Conservation (phyloP, 345 rosid species). For the Diplotaxis tenuifolia region DNA sequence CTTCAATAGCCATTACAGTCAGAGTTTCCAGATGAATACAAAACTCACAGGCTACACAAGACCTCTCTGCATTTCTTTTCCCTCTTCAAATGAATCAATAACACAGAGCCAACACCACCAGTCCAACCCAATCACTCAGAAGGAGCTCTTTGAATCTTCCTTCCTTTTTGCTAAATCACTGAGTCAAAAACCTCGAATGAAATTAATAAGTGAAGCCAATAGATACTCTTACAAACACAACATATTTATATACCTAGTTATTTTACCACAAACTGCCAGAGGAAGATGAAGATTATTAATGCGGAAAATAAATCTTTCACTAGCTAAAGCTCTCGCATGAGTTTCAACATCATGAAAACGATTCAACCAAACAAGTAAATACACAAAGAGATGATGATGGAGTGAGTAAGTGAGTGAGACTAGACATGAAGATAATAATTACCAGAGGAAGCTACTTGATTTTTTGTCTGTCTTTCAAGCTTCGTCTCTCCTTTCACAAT, state of each 20-base stretch:
- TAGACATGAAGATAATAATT: too few species aligned
- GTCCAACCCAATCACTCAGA: not conserved
- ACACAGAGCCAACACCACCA: slow-evolving; percentile 3
- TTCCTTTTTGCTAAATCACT: slow-evolving; percentile 33
- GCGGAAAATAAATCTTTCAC: not conserved
- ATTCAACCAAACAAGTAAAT: too few species aligned
- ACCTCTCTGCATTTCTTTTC: slow-evolving; percentile 26
- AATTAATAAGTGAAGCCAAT: slow-evolving; percentile 10
- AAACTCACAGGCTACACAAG: slow-evolving; percentile 42
- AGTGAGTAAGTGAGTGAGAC: too few species aligned
- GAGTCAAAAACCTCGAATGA: slow-evolving; percentile 26
- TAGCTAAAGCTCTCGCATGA: slow-evolving; percentile 29
- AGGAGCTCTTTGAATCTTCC: not conserved
- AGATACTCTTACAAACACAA: not conserved
- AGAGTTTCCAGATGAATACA: slow-evolving; percentile 41
- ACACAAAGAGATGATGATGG: too few species aligned
- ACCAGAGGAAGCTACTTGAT: too few species aligned
- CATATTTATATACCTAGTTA: not conserved
- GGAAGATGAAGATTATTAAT: not conserved
- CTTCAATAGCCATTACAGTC: not conserved
- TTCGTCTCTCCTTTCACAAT: too few species aligned
- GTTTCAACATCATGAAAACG: slow-evolving; percentile 21
- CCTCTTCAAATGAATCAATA: too few species aligned
- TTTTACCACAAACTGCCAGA: slow-evolving; percentile 23
- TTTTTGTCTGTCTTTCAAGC: too few species aligned